Conservation (phyloP, 371 early-diverging fungal species). For the Massospora cicadina region DNA sequence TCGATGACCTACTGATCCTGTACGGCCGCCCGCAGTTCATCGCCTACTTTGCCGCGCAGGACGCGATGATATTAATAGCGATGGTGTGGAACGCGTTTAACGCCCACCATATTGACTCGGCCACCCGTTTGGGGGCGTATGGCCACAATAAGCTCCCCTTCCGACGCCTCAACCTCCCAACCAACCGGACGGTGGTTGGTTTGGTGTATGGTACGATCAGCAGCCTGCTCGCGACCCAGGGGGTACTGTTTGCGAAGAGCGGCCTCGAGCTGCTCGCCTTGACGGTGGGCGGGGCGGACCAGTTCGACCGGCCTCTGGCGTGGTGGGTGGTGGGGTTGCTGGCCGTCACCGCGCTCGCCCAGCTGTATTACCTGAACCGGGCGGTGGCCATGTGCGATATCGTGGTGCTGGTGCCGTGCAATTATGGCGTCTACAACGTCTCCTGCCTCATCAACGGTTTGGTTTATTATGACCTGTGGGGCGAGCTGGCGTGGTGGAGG, state of each 20-base stretch:
- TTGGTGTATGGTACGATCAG: slow-evolving; percentile 44
- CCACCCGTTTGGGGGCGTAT: slow-evolving; percentile 13
- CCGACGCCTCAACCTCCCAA: slow-evolving; percentile 12
- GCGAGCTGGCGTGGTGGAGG: slow-evolving; percentile 37
- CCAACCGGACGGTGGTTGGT: slow-evolving; percentile 20
- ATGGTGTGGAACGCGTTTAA: slow-evolving; percentile 29
- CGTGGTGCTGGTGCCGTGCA: slow-evolving; percentile 55
- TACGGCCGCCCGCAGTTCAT: slow-evolving; percentile 55
- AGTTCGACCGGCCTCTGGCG: slow-evolving; percentile 46
- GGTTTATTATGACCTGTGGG: slow-evolving; percentile 64
- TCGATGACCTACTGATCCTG: slow-evolving; percentile 45
- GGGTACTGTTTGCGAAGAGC: slow-evolving; percentile 59
- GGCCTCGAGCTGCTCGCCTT: slow-evolving; percentile 53
- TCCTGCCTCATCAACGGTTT: slow-evolving; percentile 60
- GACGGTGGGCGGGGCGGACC: slow-evolving; percentile 38
- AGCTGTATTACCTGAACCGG: slow-evolving; percentile 63
- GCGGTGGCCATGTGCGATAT: slow-evolving; percentile 58
- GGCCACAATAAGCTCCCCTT: slow-evolving; percentile 12
- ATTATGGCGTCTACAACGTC: slow-evolving; percentile 56
- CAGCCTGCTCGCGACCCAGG: slow-evolving; percentile 57
- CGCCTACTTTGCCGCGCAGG: slow-evolving; percentile 40
- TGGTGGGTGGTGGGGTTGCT: slow-evolving; percentile 48
- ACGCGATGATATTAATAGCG: slow-evolving; percentile 27
- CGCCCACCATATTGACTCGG: slow-evolving; percentile 20
- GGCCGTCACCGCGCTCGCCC: slow-evolving; percentile 36